Evolutionary conservation across 2,329 filamentous ascomycete genomes (phyloP), one percentile per base, ranked within the genome.

Genomic region (Talaromyces sp.): DNA sequence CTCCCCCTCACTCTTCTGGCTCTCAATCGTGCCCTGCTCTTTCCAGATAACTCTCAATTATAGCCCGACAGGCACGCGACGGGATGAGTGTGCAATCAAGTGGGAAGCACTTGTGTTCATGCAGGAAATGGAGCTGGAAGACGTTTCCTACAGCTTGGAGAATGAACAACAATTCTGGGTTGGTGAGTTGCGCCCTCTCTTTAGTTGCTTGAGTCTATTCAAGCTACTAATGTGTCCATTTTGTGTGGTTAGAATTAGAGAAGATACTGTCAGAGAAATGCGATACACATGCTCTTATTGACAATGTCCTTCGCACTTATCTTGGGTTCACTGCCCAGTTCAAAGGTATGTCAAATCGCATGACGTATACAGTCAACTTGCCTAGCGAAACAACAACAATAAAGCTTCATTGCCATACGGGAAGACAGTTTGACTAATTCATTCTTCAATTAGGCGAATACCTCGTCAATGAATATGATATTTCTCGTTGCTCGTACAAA

Each of bases 121-220:
- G 73, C 71, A 75, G 80, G 79, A 78, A 77, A 89, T 89, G 87
- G 80, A 90, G 81, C 86, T 87, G 80, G 65, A 58, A 63, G 89
- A 93, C 79, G 85, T 86, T 74, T 85, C 84, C 72, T 85, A 87
- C 78, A 85, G 83, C 74, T 84, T 91, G 78, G 90, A 93, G 79
- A 89, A 87, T 78, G 91, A 92, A 81, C 86, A 92, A 78, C 89
- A 93, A 80, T 93, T 97, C 81, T 97, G 93, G 94, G 85, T 89
- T 79, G 91, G 93, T 96, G 78, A 77, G 85, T 41, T 25, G 3
- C 52, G n/a, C 11, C 22, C 31, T 13, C 13, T 19, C 15, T 56
- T 9, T 22, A 13, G 10, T 15, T 37, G 10, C 9, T 8, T 3
- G 3, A 39, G n/a, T 37, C 19, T 37, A 22, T 31, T 5, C 37